Evolutionary conservation across 352 stramenopile species (phyloP), one percentile per base, ranked within the genome.

Genomic region (Lagenidium sp.): DNA sequence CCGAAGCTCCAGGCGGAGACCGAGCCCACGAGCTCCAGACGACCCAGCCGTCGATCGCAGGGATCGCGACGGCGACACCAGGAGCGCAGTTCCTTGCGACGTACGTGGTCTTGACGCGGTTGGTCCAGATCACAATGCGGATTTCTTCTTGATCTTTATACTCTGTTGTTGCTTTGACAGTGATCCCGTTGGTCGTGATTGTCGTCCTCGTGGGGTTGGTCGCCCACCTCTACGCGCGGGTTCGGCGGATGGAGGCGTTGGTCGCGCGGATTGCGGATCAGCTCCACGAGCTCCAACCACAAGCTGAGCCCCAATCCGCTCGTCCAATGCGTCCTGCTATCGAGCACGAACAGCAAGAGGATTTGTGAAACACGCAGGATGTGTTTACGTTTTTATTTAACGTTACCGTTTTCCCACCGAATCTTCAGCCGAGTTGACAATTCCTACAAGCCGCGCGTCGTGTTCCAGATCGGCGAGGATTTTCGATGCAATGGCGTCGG

Each of bases 121-220:
- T 13, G 8, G 8, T 32, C 8, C 28, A n/a, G n/a, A n/a, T n/a
- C n/a, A n/a, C n/a, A n/a, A n/a, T 32, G 28, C 28, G 8, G 28
- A 8, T 32, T 8, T 32, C 8, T 32, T 13, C 28, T 8, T 32
- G 28, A 13, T 8, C 28, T 32, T 32, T 32, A 15, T 32, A 32
- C 28, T 32, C 15, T 15, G 8, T 32, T 15, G 28, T 15, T 32
- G 28, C 28, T 32, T 29, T 47, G 50, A n/a, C 36, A 58, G 55
- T 81, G n/a, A 77, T 89, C 31, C 71, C 74, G 36, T 89, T 70
- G 71, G 41, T 89, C 24, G 32, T 89, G 26, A 62, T 87, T 22
- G 47, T 87, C 16, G 45, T 81, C 29, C 34, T 89, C 18, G 34
- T 85, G 26, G 60, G 79, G 36, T 47, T 85, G n/a, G 59, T 86